A percentile compares a stretch with the other conserved stretches of the same genome.
These are phyloP conservation scores for Arxiozyma heterogenica DNA, from an alignment of 1,139 yeast genomes.

Conservation along the genomic window DNA sequence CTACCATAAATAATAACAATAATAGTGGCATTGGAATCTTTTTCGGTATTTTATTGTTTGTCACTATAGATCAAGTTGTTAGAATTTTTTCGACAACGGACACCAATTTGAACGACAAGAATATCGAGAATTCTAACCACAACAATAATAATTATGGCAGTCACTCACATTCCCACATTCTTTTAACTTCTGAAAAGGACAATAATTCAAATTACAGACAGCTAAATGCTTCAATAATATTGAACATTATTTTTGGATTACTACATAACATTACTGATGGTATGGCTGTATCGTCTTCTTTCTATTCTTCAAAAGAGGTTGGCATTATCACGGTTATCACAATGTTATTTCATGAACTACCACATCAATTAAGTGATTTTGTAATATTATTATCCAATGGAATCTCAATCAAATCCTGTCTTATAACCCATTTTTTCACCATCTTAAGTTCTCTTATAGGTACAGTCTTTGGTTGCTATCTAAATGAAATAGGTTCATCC, in stretches of 20 bases:
- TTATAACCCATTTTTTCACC: slow-evolving; percentile 53
- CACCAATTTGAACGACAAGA: slow-evolving; percentile 16
- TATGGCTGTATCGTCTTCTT: slow-evolving; percentile 56
- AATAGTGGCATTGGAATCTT: slow-evolving; percentile 31
- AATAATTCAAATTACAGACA: slow-evolving; percentile 6
- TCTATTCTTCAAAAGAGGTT: slow-evolving; percentile 44
- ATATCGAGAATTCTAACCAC: neutral
- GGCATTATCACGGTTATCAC: slow-evolving; percentile 61
- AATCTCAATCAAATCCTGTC: slow-evolving; percentile 49
- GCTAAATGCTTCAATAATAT: slow-evolving; percentile 46
- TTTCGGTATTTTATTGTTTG: slow-evolving; percentile 47
- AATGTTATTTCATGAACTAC: slow-evolving; percentile 62
- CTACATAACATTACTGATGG: slow-evolving; percentile 67
- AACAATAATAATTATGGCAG: slow-evolving; percentile 28
- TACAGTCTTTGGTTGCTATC: slow-evolving; percentile 48
- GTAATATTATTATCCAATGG: slow-evolving; percentile 60
- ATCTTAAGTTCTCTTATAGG: slow-evolving; percentile 57
- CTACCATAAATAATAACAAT: neutral
- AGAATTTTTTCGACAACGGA: slow-evolving; percentile 39
- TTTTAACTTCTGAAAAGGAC: slow-evolving; percentile 6
- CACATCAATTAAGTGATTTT: slow-evolving; percentile 69
- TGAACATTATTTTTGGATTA: slow-evolving; percentile 56
- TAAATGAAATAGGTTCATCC: slow-evolving; percentile 20
- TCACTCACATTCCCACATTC: slow-evolving; percentile 35
- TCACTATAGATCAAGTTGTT: slow-evolving; percentile 47